These are phyloP conservation scores for Cerioporus squamosus DNA, from an alignment of 1,284 basidiomycete genomes.

Conservation along the genomic window DNA sequence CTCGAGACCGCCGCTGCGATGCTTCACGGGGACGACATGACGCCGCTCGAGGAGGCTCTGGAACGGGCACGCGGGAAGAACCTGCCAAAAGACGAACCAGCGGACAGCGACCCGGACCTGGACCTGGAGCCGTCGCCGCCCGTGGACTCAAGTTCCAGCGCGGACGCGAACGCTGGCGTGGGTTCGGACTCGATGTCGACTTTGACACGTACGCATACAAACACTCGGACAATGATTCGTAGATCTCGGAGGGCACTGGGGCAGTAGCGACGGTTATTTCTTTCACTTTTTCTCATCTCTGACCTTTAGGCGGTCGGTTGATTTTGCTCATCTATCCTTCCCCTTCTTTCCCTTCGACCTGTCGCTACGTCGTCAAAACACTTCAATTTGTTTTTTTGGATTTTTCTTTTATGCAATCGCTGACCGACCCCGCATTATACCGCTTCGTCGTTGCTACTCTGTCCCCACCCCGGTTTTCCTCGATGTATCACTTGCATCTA, in stretches of 20 bases:
- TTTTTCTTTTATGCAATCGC: too few relatives aligned
- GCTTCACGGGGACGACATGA: slow-evolving; percentile 73
- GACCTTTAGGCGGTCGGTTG: background rate
- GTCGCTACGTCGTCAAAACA: background rate
- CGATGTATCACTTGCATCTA: slow-evolving; percentile 10
- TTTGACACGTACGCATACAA: background rate
- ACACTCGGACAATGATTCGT: slow-evolving; percentile 14
- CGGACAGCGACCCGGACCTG: background rate
- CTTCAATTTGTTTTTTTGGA: too few relatives aligned
- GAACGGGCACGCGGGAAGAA: background rate
- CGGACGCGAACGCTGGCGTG: background rate
- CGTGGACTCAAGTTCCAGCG: background rate
- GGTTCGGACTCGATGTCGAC: background rate
- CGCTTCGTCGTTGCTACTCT: background rate
- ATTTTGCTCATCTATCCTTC: slow-evolving; percentile 2
- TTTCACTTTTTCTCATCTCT: background rate
- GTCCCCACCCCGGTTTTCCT: background rate
- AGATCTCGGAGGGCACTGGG: background rate
- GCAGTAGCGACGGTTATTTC: slow-evolving; percentile 1
- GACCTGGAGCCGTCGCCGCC: background rate
- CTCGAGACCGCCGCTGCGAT: slow-evolving; percentile 90
- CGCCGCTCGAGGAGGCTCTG: slow-evolving; percentile 39
- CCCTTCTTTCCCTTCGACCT: background rate
- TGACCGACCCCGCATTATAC: background rate
- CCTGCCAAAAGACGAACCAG: background rate